phyloP scores from a whole-genome alignment of 1,139 yeast species.

The Saccharomyces hybrid region DNA sequence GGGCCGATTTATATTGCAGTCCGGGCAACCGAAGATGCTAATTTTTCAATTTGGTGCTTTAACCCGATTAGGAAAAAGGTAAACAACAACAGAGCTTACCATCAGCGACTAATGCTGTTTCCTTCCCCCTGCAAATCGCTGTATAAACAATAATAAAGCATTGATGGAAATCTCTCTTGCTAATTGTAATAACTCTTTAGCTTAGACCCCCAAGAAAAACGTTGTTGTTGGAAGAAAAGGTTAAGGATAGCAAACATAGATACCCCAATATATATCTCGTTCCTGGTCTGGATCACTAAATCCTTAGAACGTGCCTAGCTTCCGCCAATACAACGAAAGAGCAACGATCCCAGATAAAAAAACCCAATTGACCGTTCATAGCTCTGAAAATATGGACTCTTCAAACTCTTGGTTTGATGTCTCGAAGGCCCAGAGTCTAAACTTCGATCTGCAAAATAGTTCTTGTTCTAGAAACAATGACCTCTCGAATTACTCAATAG shows the following conservation, averaged over 20 bases:
- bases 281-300: neutral
- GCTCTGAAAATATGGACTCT: neutral
- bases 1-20: neutral
- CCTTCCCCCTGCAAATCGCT: neutral
- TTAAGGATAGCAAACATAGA: neutral
- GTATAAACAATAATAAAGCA: constrained; percentile 2
- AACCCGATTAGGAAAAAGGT: neutral
- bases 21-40: neutral
- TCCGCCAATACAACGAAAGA: neutral
- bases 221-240: neutral
- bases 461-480: neutral
- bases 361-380: neutral
- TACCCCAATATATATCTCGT: neutral
- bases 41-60: neutral
- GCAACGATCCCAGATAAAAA: neutral
- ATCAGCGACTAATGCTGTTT: neutral
- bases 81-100: neutral
- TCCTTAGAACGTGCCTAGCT: neutral
- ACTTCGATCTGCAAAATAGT: neutral
- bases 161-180: too few species aligned
- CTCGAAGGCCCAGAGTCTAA: neutral
- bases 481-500: neutral
- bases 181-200: too few species aligned
- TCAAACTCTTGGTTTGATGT: neutral
- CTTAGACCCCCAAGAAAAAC: neutral